Evolutionary conservation across 164 flowering plant genomes (phyloP), one percentile per base, ranked within the genome.

Genomic region (Taxillus chinensis): DNA sequence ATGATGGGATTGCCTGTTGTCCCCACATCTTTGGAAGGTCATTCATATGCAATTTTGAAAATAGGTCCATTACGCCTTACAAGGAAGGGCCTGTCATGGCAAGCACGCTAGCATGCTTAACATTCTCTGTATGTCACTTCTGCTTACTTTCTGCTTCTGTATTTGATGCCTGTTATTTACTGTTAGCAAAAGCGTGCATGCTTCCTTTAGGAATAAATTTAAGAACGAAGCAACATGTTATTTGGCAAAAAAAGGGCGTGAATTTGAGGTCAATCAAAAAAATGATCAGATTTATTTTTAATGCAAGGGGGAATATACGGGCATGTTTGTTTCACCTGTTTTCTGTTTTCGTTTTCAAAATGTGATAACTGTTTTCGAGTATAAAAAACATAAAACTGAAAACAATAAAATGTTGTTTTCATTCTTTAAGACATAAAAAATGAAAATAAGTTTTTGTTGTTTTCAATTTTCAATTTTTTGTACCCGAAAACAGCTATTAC

Each of bases 11-110:
- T 90, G 68, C 83, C 93, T 13, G 71, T 57, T 68, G 61, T 86
- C 64, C 95, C 93, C 60, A 15, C 75, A 46, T 79, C 96, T 53
- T 69, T 83, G 67, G 74, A 74, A 63, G 90, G 95, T 59, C 91
- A 91, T 73, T 82, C 89, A 41, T 95, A 95, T 73, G 49, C 79
- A 41, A 69, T 91, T 38, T 65, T 84, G 76, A 95, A 87, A 77
- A 71, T 87, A 3, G 97, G 99, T 14, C 99, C 97, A 37, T 66
- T 95, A 45, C 86, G 78, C 65, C 77, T 95, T 60, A 91, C 99
- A 39, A 84, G 89, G 73, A 89, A 91, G 78, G 97, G 97, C 64
- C 74, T 95, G 65, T 80, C 93, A 3, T 89, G 9, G 97, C 97
- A 68, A 89, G 89, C 74, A 85, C 92, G 61, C 79, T 95, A 17